Evolutionary conservation across 2,329 filamentous ascomycete species (phyloP).

Genomic region (Mycosphaerella arachidis): DNA sequence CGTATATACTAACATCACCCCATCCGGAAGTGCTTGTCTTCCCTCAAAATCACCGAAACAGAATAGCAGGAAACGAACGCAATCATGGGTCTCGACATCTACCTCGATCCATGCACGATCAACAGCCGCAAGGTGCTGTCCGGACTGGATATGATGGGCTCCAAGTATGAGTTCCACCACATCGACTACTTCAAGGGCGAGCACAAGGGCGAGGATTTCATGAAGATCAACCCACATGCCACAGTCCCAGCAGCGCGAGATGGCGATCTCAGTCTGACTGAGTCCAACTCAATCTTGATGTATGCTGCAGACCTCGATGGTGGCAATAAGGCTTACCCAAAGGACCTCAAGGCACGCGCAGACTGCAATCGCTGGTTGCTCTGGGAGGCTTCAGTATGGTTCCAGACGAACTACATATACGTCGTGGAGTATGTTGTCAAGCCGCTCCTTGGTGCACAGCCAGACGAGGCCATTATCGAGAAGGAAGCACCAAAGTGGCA

Average conservation of each 20-base stretch:
- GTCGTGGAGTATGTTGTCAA: conserved; percentile 41
- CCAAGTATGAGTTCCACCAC: conserved; percentile 35
- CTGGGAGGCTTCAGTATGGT: conserved; percentile 42
- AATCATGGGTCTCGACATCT: conserved; percentile 31
- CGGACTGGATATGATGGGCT: conserved; percentile 36
- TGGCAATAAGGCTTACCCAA: conserved; percentile 35
- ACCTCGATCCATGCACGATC: conserved; percentile 41
- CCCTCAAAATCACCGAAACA: background rate
- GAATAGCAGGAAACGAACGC: conserved; percentile 1
- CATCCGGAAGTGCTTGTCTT: background rate
- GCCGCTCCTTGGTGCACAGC: conserved; percentile 35
- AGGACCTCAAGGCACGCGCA: conserved; percentile 38
- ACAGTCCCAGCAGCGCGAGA: conserved; percentile 40
- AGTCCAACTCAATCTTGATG: conserved; percentile 41
- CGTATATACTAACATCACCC: conserved; percentile 8
- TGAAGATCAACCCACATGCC: conserved; percentile 37
- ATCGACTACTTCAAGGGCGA: conserved; percentile 40
- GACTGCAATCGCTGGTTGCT: conserved; percentile 41
- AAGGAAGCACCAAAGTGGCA: conserved; percentile 35
- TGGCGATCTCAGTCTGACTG: conserved; percentile 38
- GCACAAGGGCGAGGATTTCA: conserved; percentile 35
- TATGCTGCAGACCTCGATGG: conserved; percentile 38
- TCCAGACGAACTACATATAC: conserved; percentile 39
- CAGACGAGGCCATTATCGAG: conserved; percentile 36
- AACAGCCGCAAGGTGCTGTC: conserved; percentile 42